Evolutionary conservation across 2,329 filamentous ascomycete genomes (phyloP), one percentile per base, ranked within the genome.

Genomic region (Fusarium beomiforme): DNA sequence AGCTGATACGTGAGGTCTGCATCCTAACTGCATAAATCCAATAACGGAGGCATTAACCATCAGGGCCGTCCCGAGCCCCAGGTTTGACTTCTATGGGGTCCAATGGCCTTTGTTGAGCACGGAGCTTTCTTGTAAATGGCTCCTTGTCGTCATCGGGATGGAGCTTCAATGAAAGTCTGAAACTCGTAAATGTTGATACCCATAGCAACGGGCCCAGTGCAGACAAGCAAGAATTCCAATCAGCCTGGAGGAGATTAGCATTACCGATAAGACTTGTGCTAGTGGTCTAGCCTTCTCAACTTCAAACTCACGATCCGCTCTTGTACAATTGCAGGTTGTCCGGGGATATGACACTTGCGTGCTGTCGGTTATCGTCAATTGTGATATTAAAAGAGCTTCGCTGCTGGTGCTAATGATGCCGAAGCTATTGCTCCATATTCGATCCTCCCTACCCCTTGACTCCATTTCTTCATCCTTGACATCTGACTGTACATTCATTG

Each of bases 221-320:
- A 61, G 47, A 36, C 42, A 61, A 53, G 49, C 26, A 41, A 41
- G 50, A 73, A 76, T 76, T 73, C 66, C 74, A 76, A 69, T 64
- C 73, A 73, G 67, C 55, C 67, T 64, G 71, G 56, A 76, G 69
- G 65, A 71, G 55, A 71, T 74, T 75, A 56, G 58, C 34, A 46
- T 61, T 51, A 51, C 64, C 59, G 50, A 65, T 47, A 56, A 16
- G 44, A 53, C 36, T 46, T 44, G 46, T 62, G 56, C 46, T 43
- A 51, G 54, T 21, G 44, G 29, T 31, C 34, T 46, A 50, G 34
- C 37, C 44, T 14, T 56, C 26, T 64, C 21, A 31, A 46, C 36
- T 26, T 56, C 29, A 67, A 70, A 59, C 53, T 24, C 39, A 61
- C 54, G 44, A 54, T 51, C 55, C 64, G 58, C 55, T 66, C 46